These are phyloP conservation scores for Pyrenophora graminea DNA, from an alignment of 2,329 filamentous ascomycete species.

Conservation along the genomic window DNA sequence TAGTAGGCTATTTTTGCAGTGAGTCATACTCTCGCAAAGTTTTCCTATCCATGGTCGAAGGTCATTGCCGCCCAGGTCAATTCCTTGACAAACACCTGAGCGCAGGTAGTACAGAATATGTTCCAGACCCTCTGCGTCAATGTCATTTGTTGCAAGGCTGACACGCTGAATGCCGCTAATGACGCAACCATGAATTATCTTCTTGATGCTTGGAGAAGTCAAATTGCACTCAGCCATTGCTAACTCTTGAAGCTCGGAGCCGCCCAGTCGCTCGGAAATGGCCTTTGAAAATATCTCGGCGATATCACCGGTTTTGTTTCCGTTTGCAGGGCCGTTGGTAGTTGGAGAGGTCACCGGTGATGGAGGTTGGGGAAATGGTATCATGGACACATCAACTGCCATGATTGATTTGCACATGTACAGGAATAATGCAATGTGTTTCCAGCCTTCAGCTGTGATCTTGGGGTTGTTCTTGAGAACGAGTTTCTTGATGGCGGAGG, in stretches of 20 bases:
- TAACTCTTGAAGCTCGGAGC: constrained; percentile 77
- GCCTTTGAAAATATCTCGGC: constrained; percentile 73
- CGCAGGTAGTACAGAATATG: constrained; percentile 78
- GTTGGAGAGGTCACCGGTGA: constrained; percentile 21
- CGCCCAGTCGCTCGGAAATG: constrained; percentile 75
- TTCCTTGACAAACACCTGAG: constrained; percentile 77
- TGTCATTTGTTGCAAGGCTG: constrained; percentile 79
- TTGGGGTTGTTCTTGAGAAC: constrained; percentile 87
- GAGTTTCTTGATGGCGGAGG: constrained; percentile 82
- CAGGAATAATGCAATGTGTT: constrained; percentile 83
- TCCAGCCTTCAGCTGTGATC: constrained; percentile 86
- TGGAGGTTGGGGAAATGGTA: constrained; percentile 62
- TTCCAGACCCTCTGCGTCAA: constrained; percentile 73
- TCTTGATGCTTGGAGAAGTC: constrained; percentile 70
- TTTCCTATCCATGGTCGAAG: constrained; percentile 53
- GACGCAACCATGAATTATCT: constrained; percentile 80
- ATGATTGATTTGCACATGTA: constrained; percentile 88
- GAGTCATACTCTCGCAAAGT: constrained; percentile 58
- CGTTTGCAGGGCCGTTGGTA: constrained; percentile 18
- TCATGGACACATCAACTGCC: constrained; percentile 82
- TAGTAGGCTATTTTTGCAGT: constrained; percentile 59
- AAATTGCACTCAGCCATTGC: constrained; percentile 80
- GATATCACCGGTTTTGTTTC: constrained; percentile 54
- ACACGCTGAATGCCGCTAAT: constrained; percentile 77
- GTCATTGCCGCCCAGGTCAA: constrained; percentile 89